phyloP scores from a whole-genome alignment of 352 stramenopile genomes.

The Achlya hypogyna region DNA sequence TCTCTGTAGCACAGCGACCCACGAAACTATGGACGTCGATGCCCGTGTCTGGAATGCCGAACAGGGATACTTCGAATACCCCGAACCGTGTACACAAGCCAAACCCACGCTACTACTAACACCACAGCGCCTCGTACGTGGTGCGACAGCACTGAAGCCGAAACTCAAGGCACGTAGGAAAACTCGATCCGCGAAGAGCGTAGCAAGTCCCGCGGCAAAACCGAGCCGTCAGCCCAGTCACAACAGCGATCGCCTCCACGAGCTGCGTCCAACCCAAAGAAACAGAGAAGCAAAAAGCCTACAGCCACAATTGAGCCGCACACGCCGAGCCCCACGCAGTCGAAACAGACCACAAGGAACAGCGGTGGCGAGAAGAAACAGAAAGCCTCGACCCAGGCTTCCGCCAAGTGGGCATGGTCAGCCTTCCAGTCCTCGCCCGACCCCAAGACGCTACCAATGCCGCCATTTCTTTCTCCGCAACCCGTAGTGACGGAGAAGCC shows the following conservation, averaged over 20 bases:
- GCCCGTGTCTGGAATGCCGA: constrained; percentile 78
- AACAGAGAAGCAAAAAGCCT: background rate
- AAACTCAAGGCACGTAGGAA: background rate
- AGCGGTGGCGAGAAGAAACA: constrained; percentile 31
- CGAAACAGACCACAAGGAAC: constrained; percentile 20
- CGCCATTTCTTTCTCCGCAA: constrained; percentile 44
- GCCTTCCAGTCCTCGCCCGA: constrained; percentile 77
- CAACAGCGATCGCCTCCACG: background rate
- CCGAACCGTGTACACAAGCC: constrained; percentile 15
- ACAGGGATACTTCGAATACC: constrained; percentile 79
- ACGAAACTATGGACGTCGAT: constrained; percentile 62
- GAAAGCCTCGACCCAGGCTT: constrained; percentile 35
- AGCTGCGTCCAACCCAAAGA: background rate
- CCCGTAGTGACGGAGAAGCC: constrained; percentile 10
- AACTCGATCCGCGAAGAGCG: constrained; percentile 12
- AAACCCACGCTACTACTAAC: constrained; percentile 12
- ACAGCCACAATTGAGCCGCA: background rate
- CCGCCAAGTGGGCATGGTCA: constrained; percentile 75
- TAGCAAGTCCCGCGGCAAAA: constrained; percentile 15
- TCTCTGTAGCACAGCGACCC: constrained; percentile 4
- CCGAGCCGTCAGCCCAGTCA: background rate
- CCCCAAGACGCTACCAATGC: constrained; percentile 55
- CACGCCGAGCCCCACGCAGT: background rate
- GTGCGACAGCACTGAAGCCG: background rate
- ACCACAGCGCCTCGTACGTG: constrained; percentile 17